Conservation (phyloP, 192 early-diverging fungal species). For the Funneliformis mosseae region DNA sequence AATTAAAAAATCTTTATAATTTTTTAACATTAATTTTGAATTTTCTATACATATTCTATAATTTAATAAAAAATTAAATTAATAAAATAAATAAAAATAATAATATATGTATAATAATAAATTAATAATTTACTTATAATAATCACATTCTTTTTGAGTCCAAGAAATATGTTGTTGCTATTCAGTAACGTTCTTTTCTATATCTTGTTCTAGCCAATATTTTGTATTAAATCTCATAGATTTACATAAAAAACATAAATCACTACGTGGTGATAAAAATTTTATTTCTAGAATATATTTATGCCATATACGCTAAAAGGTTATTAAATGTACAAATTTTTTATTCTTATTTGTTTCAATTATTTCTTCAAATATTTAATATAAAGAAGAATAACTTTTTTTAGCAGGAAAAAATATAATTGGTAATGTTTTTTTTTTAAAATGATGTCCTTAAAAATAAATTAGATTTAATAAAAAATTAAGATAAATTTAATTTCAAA, state of each 20-base stretch:
- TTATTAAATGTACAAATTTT: neutral
- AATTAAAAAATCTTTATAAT: too few species aligned
- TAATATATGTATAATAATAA: neutral
- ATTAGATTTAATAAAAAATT: too few species aligned
- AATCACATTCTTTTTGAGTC: neutral
- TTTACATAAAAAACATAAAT: too few species aligned
- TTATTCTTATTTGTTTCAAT: neutral
- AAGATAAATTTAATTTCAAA: neutral
- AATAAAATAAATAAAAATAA: neutral
- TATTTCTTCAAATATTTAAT: too few species aligned
- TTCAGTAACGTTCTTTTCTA: neutral
- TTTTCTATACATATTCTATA: neutral
- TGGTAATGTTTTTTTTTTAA: too few species aligned
- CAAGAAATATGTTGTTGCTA: neutral
- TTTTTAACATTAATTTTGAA: too few species aligned
- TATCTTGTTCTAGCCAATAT: too few species aligned
- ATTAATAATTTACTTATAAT: neutral
- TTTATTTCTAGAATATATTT: constrained; percentile 1
- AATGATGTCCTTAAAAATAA: too few species aligned
- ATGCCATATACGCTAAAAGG: neutral
- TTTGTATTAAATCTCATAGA: too few species aligned
- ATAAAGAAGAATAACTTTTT: neutral
- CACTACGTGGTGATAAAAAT: neutral
- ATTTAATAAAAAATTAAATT: neutral
- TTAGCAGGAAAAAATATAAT: neutral